These are phyloP conservation scores for Suillus brevipes DNA, from an alignment of 768 basidiomycete species.

Conservation along the genomic window DNA sequence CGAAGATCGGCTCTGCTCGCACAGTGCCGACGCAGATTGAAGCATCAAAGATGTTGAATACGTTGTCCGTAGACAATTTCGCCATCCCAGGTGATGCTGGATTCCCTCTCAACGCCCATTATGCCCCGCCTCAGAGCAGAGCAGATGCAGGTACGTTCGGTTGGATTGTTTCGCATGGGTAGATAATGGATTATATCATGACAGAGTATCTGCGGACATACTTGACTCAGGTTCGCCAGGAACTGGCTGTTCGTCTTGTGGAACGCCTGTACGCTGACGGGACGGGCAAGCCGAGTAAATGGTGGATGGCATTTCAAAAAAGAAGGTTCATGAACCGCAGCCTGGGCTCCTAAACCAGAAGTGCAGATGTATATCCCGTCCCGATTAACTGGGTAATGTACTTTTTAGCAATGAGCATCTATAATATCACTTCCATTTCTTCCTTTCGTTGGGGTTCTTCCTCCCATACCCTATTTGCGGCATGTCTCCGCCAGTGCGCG, in stretches of 20 bases:
- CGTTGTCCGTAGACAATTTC: conserved; percentile 91
- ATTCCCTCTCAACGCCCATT: conserved; percentile 91
- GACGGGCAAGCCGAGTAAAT: conserved; percentile 94
- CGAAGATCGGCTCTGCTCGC: conserved; percentile 77
- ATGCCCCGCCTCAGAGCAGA: conserved; percentile 74
- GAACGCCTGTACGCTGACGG: conserved; percentile 92
- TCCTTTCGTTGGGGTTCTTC: conserved; percentile 86
- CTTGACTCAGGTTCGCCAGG: conserved; percentile 90
- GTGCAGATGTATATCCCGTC: conserved; percentile 7
- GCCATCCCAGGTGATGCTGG: conserved; percentile 94
- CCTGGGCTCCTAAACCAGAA: conserved; percentile 54
- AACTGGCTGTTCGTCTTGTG: conserved; percentile 81
- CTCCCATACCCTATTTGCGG: conserved; percentile 85
- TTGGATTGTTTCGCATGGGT: neutral
- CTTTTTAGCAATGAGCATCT: conserved; percentile 19
- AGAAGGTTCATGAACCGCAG: conserved; percentile 94
- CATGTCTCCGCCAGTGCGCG: conserved; percentile 55
- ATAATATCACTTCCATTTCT: conserved; percentile 41
- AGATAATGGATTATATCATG: conserved; percentile 13
- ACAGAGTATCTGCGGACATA: conserved; percentile 89
- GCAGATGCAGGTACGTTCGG: conserved; percentile 71
- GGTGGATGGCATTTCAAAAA: conserved; percentile 99
- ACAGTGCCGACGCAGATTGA: conserved; percentile 75
- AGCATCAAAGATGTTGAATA: conserved; percentile 85
- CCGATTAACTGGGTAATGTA: conserved; percentile 23